These are phyloP conservation scores for Gynochthodes officinalis DNA, from an alignment of 257 asterid genomes.

Conservation along the genomic window DNA sequence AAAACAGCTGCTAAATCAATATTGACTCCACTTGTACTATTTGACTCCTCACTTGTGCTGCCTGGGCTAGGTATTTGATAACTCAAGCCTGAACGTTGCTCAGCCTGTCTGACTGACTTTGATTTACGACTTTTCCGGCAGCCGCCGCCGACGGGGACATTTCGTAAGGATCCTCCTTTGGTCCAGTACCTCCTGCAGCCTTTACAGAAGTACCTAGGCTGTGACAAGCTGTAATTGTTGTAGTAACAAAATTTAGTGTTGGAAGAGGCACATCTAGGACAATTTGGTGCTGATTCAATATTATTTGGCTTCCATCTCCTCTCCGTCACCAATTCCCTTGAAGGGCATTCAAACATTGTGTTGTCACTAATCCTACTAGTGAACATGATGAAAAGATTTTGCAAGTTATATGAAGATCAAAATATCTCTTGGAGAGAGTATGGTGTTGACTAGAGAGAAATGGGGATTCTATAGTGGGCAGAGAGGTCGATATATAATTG, in stretches of 20 bases:
- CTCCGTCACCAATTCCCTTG: constrained; percentile 37
- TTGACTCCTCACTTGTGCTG: background rate
- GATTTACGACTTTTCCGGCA: constrained; percentile 69
- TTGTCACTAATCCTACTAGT: constrained; percentile 29
- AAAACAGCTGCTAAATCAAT: constrained; percentile 81
- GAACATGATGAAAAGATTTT: constrained; percentile 34
- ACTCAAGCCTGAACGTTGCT: constrained; percentile 7
- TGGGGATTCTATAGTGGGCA: constrained; percentile 1
- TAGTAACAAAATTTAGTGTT: constrained; percentile 87
- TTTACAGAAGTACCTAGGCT: constrained; percentile 87
- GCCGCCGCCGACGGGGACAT: constrained; percentile 79
- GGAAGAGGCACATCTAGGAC: constrained; percentile 83
- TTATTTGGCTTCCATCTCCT: constrained; percentile 44
- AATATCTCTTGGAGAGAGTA: too few species aligned
- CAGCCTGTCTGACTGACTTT: constrained; percentile 22
- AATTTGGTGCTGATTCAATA: constrained; percentile 57
- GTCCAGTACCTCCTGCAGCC: constrained; percentile 82
- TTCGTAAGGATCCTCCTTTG: constrained; percentile 75
- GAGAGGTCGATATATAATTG: background rate
- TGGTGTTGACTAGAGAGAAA: background rate
- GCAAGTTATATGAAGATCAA: background rate
- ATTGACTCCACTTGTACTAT: constrained; percentile 18
- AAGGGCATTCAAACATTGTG: constrained; percentile 35
- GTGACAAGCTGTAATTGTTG: constrained; percentile 81
- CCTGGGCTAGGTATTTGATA: background rate